These are phyloP conservation scores for Mitragyna speciosa DNA, from an alignment of 257 asterid genomes.

Conservation along the genomic window DNA sequence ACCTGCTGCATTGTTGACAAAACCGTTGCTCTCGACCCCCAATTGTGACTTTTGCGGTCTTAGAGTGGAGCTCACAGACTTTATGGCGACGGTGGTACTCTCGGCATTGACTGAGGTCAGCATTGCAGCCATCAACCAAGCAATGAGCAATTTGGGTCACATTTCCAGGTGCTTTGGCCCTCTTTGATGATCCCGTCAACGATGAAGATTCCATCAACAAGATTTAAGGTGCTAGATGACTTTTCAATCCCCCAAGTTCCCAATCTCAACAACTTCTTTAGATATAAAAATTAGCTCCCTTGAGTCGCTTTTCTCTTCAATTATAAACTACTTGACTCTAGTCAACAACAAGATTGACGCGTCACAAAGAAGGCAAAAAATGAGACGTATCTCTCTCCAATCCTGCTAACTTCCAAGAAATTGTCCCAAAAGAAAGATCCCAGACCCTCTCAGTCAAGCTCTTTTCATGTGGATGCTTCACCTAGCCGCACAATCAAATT, in stretches of 20 bases:
- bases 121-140: slow-evolving; percentile 82
- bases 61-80: slow-evolving; percentile 85
- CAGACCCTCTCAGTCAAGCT: slow-evolving; percentile 13
- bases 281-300: neutral
- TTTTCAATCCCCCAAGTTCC: neutral
- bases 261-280: slow-evolving; percentile 7
- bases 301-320: neutral
- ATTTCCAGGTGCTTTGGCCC: slow-evolving; percentile 61
- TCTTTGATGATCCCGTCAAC: slow-evolving; percentile 57
- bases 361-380: neutral
- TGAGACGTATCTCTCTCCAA: slow-evolving; percentile 8
- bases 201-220: slow-evolving; percentile 63
- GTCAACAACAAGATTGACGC: slow-evolving; percentile 14
- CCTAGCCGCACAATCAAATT: slow-evolving; percentile 13
- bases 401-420: slow-evolving; percentile 14
- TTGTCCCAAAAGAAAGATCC: slow-evolving; percentile 9
- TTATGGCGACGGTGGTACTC: slow-evolving; percentile 91
- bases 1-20: slow-evolving; percentile 99
- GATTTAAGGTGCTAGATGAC: slow-evolving; percentile 7
- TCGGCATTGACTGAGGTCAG: slow-evolving; percentile 75
- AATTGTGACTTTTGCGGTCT: slow-evolving; percentile 70
- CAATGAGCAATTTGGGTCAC: slow-evolving; percentile 56
- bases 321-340: slow-evolving; percentile 18
- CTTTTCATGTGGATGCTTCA: slow-evolving; percentile 22
- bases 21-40: slow-evolving; percentile 77